Conservation (phyloP, 1,284 basidiomycete genomes). For the Athelia psychrophila region DNA sequence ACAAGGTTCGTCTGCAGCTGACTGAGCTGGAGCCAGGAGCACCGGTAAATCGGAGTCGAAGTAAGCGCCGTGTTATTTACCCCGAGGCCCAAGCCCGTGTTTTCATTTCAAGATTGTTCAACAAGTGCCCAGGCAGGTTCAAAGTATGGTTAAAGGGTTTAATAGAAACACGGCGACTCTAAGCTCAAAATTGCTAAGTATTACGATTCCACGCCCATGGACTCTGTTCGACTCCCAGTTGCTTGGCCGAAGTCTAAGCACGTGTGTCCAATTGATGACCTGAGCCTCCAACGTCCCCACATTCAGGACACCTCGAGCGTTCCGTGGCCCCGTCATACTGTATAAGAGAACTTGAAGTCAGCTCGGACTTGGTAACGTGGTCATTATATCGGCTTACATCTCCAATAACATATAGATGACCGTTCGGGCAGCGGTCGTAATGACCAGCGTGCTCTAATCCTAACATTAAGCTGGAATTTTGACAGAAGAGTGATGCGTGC, state of each 20-base stretch:
- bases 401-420: conserved; percentile 45
- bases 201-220: too few relatives aligned
- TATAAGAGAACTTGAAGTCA: not conserved
- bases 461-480: not conserved
- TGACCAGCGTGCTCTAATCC: conserved; percentile 43
- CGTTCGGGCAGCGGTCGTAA: conserved; percentile 51
- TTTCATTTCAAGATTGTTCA: too few relatives aligned
- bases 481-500: conserved; percentile 13
- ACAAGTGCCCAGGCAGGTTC: too few relatives aligned
- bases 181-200: too few relatives aligned
- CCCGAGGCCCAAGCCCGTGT: too few relatives aligned
- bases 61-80: too few relatives aligned
- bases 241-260: conserved; percentile 6
- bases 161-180: too few relatives aligned
- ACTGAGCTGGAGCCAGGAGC: too few relatives aligned
- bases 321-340: conserved; percentile 19
- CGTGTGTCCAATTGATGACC: conserved; percentile 11
- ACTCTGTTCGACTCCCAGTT: not conserved
- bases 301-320: conserved; percentile 16
- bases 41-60: too few relatives aligned
- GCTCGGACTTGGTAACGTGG: not conserved
- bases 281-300: conserved; percentile 14
- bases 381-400: conserved; percentile 31
- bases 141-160: too few relatives aligned
- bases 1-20: too few relatives aligned